Conservation (phyloP, 1,139 yeast species). For the Suhomyces kunorum region DNA sequence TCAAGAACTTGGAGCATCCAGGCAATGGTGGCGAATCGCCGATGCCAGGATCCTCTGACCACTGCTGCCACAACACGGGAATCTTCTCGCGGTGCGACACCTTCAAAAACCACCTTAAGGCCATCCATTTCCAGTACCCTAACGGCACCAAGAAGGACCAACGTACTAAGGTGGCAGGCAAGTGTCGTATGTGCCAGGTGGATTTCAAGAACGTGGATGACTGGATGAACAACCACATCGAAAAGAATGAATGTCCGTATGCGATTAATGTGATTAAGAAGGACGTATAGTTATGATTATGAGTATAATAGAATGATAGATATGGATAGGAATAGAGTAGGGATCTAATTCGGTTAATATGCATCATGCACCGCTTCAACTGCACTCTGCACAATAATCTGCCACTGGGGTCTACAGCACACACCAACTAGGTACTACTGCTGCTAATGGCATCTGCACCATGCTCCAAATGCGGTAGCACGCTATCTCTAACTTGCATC, state of each 20-base stretch:
- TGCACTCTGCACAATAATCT: too few relatives aligned
- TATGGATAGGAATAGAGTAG: conserved; percentile 1
- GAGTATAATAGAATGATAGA: conserved; percentile 11
- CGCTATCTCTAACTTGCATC: too few relatives aligned
- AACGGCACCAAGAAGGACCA: conserved; percentile 81
- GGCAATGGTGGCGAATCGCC: conserved; percentile 6
- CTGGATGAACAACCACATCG: conserved; percentile 78
- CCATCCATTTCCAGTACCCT: conserved; percentile 88
- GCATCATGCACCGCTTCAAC: too few relatives aligned
- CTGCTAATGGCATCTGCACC: too few relatives aligned
- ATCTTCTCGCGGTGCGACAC: conserved; percentile 89
- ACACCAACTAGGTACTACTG: too few relatives aligned
- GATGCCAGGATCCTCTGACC: conserved; percentile 24
- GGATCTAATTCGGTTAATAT: too few relatives aligned
- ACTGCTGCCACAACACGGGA: conserved; percentile 77
- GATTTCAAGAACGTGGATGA: conserved; percentile 69
- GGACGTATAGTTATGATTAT: conserved; percentile 10
- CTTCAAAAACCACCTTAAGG: conserved; percentile 85
- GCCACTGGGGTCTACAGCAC: too few relatives aligned
- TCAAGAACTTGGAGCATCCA: conserved; percentile 25
- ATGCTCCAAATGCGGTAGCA: too few relatives aligned
- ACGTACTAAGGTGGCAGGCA: conserved; percentile 66
- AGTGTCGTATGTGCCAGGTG: conserved; percentile 73
- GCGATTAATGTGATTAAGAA: conserved; percentile 20
- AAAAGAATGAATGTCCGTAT: conserved; percentile 51